phyloP scores from a whole-genome alignment of 768 basidiomycete species.

The Suillus clintonianus region DNA sequence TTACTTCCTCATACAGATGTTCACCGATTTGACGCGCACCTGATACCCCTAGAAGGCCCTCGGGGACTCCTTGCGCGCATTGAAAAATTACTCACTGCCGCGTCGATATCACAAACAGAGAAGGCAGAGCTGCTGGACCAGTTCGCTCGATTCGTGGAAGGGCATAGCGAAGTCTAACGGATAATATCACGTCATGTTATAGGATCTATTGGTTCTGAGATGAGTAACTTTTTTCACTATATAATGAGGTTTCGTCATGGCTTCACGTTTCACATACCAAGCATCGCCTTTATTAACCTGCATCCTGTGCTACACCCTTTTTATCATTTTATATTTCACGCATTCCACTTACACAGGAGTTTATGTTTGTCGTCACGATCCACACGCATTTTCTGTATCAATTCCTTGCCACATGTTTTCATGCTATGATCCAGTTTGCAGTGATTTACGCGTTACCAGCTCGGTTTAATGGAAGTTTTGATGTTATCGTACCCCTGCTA shows the following conservation, averaged over 20 bases:
- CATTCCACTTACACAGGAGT: background rate
- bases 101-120: constrained; percentile 51
- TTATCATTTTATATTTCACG: background rate
- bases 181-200: background rate
- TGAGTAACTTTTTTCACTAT: background rate
- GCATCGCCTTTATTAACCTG: background rate
- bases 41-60: constrained; percentile 76
- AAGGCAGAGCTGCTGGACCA: constrained; percentile 53
- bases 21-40: constrained; percentile 70
- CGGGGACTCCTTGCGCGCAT: constrained; percentile 68
- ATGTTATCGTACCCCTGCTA: background rate
- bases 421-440: background rate
- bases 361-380: background rate
- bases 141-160: constrained; percentile 58
- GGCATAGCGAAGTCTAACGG: constrained; percentile 18
- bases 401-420: background rate
- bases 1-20: constrained; percentile 49
- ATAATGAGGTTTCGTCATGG: background rate
- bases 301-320: background rate
- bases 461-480: background rate
- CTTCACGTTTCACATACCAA: background rate
- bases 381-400: constrained; percentile 1
- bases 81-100: constrained; percentile 55
- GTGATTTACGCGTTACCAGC: background rate
- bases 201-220: background rate